Conservation (phyloP, 371 early-diverging fungal species). For the Circinella minor region DNA sequence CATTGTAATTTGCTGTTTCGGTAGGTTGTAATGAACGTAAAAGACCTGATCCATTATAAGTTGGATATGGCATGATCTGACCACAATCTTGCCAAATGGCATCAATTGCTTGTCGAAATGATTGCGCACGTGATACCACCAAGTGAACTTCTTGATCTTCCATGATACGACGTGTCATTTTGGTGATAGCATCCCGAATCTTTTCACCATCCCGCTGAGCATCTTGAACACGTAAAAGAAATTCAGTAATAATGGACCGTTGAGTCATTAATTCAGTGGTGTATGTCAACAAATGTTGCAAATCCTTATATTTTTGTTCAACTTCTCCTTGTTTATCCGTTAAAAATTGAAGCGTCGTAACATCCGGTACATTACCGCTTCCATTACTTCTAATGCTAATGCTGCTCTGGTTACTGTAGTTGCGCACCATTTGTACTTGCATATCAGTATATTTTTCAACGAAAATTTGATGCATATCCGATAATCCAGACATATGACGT, state of each 20-base stretch:
- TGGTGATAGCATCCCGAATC: slow-evolving; percentile 38
- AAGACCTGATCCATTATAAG: slow-evolving; percentile 29
- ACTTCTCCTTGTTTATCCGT: slow-evolving; percentile 33
- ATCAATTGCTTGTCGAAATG: slow-evolving; percentile 34
- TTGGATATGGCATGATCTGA: slow-evolving; percentile 34
- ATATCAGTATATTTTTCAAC: neutral
- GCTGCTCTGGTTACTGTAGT: neutral
- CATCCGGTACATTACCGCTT: neutral
- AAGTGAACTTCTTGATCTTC: slow-evolving; percentile 22
- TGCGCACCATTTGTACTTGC: neutral
- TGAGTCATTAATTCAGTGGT: slow-evolving; percentile 44
- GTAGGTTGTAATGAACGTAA: slow-evolving; percentile 23
- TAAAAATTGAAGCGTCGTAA: slow-evolving; percentile 22
- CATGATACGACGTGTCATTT: slow-evolving; percentile 43
- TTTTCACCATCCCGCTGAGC: slow-evolving; percentile 47
- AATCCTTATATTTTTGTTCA: slow-evolving; percentile 31
- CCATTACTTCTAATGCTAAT: neutral
- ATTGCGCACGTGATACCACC: slow-evolving; percentile 28
- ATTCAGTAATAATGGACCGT: slow-evolving; percentile 42
- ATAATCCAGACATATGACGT: slow-evolving; percentile 13
- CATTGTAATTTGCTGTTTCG: slow-evolving; percentile 16
- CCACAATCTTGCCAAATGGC: slow-evolving; percentile 41
- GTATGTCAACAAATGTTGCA: slow-evolving; percentile 29
- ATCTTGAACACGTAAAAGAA: slow-evolving; percentile 46
- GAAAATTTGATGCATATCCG: slow-evolving; percentile 2